These are phyloP conservation scores for Globisporangium polare DNA, from an alignment of 352 stramenopile species.

Conservation along the genomic window DNA sequence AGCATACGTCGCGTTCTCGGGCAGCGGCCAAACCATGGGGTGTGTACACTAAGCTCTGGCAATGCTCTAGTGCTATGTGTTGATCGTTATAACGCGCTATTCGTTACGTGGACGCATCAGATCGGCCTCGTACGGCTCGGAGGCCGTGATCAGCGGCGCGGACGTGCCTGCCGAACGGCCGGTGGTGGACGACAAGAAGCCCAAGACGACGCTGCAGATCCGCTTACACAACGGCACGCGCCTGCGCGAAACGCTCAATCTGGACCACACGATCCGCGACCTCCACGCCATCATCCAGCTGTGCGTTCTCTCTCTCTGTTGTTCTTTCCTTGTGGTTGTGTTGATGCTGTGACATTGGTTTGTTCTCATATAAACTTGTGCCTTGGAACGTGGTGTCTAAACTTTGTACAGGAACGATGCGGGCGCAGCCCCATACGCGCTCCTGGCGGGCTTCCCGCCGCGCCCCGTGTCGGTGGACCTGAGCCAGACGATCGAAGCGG, in stretches of 20 bases:
- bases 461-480: constrained; percentile 82
- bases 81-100: neutral
- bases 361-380: neutral
- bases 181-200: constrained; percentile 81
- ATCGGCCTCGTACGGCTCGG: constrained; percentile 34
- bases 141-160: constrained; percentile 42
- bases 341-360: neutral
- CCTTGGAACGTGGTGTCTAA: neutral
- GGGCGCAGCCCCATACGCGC: constrained; percentile 76
- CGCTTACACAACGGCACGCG: constrained; percentile 81
- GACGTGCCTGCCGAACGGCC: constrained; percentile 37
- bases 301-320: constrained; percentile 22
- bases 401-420: constrained; percentile 55
- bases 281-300: constrained; percentile 85
- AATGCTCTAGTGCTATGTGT: neutral
- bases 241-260: constrained; percentile 81
- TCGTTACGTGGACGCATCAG: constrained; percentile 12
- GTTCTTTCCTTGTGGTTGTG: neutral
- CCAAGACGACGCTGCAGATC: constrained; percentile 87
- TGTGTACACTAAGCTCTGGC: constrained; percentile 8
- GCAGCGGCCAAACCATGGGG: constrained; percentile 79
- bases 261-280: constrained; percentile 85
- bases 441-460: constrained; percentile 91
- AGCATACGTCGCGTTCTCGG: constrained; percentile 86
- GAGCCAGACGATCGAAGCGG: constrained; percentile 84